phyloP scores from a whole-genome alignment of 352 stramenopile species.

The Halophytophthora batemanensis region DNA sequence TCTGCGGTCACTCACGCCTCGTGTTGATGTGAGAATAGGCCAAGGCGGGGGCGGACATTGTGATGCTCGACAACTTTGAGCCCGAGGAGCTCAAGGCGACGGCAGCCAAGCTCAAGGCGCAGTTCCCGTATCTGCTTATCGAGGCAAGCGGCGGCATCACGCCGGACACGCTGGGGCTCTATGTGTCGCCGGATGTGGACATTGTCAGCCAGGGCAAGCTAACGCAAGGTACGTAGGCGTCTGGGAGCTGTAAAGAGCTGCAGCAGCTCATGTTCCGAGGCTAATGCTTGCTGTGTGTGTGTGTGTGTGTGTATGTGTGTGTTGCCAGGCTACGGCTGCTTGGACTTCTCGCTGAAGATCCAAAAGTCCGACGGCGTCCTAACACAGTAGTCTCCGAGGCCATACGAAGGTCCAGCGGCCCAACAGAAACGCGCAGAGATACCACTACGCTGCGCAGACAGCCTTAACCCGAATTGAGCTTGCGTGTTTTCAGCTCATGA shows the following conservation, averaged over 20 bases:
- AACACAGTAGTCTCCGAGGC: conserved; percentile 27
- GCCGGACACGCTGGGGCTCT: conserved; percentile 90
- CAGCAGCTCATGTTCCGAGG: too few relatives aligned
- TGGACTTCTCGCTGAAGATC: conserved; percentile 99
- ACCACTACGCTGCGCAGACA: conserved; percentile 1
- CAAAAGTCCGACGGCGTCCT: conserved; percentile 75
- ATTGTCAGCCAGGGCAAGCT: conserved; percentile 97
- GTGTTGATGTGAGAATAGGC: too few relatives aligned
- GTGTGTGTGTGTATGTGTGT: too few relatives aligned
- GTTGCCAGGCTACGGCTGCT: conserved; percentile 91
- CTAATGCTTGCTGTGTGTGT: too few relatives aligned
- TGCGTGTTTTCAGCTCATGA: conserved; percentile 14
- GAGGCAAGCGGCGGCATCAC: conserved; percentile 98
- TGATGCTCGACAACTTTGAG: conserved; percentile 99
- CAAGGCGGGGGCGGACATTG: conserved; percentile 85
- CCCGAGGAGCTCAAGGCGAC: conserved; percentile 90
- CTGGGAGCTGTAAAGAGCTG: too few relatives aligned
- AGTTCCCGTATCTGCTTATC: conserved; percentile 95
- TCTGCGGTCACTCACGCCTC: too few relatives aligned
- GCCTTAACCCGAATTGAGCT: conserved; percentile 5
- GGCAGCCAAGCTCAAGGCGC: conserved; percentile 89
- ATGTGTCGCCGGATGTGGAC: conserved; percentile 94
- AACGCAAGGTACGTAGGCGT: too few relatives aligned
- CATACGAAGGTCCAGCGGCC: too few relatives aligned
- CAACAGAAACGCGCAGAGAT: neutral